Evolutionary conservation across 805 yeast species (phyloP), one percentile per base, ranked within the genome.

Genomic region (Ogataea ramenticola): DNA sequence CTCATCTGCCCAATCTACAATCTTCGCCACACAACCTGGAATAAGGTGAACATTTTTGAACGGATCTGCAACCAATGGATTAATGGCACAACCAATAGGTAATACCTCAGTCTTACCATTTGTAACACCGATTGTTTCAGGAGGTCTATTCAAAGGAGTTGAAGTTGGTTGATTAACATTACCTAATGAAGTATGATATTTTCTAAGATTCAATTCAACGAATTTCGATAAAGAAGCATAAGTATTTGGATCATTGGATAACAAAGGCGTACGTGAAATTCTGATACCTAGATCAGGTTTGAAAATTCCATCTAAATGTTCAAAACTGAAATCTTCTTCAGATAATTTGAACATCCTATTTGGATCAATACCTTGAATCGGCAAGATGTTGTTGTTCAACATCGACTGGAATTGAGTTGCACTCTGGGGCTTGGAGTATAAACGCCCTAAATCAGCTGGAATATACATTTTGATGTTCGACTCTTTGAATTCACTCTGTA

Each of bases 161-260:
- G 37, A 34, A 9, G 37, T 34, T 9, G 37, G 26, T 37, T 65
- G 70, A 38, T 61, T 62, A 37, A 60, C 57, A 22, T 61, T 58
- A 5, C 68, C 58, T 57, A 64, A 42, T 29, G 64, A 57, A 46
- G 68, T 60, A 44, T 64, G 68, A 40, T 54, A 63, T 41, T 54
- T 62, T 31, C 68, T 49, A 39, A 77, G 66, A 33, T 70, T 58
- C 35, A 58, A 62, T 42, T 72, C 72, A 7, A 75, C 66, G 50
- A 73, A 79, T 44, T 67, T 68, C 1, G 81, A 78, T 21, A 75
- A 50, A 10, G 79, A 69, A 1, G 75, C 77, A 49, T 77, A 76
- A 0, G 81, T 75, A 14, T 68, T 67, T 12, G 80, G 75, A 48
- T 77, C 66, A 38, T 52, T 49, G 46, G 68, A 46, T 43, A 67